Evolutionary conservation across 768 basidiomycete species (phyloP), one percentile per base, ranked within the genome.

Genomic region (Lactarius pseudohatsudake): DNA sequence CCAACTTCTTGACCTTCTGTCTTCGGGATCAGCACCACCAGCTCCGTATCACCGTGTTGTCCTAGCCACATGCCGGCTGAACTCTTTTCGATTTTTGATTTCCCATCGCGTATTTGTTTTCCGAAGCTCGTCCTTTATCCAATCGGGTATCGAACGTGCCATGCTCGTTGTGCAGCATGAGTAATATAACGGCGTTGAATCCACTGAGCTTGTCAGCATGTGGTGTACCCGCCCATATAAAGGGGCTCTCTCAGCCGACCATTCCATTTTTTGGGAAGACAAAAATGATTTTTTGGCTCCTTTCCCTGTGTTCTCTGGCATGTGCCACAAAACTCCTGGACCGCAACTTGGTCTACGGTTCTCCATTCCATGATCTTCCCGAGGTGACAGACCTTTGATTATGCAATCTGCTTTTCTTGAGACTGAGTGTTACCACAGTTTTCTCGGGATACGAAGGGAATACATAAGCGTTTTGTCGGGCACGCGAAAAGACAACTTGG

Each of bases 291-390:
- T n/a, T 64, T 45, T 28, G 13, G 10, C 34, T 58, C 28, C 56
- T 64, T 30, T 28, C 47, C 38, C 20, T 45, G 32, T 59, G 34
- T 41, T 38, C 64, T 30, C 45, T 54, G 1, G 65, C 26, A 32
- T 61, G 28, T 16, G 60, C 60, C 7, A 61, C 30, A 34, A 58
- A 53, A 13, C 63, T 76, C 13, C 75, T 79, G 41, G 77, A 79
- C 61, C 75, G 76, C 55, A 83, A 82, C 70, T 67, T 81, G 34
- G 81, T 72, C 9, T 82, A 81, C 70, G 71, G 72, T 16, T 80
- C 79, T 22, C 80, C 80, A 0, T 79, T 80, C 66, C 26, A 62
- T 28, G 64, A 69, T 41, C 68, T 64, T 43, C 73, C 65, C 2
- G 61, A 72, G 40, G 64, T 70, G 34, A 30, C 66, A 64, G 7